Evolutionary conservation across 2,329 filamentous ascomycete genomes (phyloP), one percentile per base, ranked within the genome.

Genomic region (Teratosphaeria epicoccoides): DNA sequence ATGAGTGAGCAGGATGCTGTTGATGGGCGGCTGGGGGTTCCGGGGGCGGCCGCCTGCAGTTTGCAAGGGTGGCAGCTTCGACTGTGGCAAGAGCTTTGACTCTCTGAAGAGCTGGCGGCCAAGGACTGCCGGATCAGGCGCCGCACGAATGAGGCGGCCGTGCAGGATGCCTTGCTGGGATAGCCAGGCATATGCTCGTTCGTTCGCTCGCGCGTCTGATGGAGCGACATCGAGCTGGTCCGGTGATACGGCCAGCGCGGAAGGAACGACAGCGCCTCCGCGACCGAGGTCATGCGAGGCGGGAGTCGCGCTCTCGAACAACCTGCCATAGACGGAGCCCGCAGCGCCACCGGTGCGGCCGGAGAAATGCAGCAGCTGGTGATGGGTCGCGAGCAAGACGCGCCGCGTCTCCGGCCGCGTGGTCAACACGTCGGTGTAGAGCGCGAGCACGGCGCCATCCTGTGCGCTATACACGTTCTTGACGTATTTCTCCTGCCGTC

Each of bases 401-500:
- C 90, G 78, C 55, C 89, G 79, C 57, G 84, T 70, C 61, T 96
- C 90, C 6, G 80, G 70, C 58, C 81, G 76, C n/a, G 80, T 81
- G 33, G 74, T 73, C 37, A 95, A 71, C 33, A 79, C 75, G 62
- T 97, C 91, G 9, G 85, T 84, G 82, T 88, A 95, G 14, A 97
- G 66, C 1, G 93, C 93, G 0, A 87, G 88, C 29, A 97, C 80
- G 0, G 90, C 82, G 0, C 85, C 87, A 67, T 95, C 89, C 1
- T 84, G 80, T 6, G 89, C 78, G 65, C 85, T 90, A 67, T 90
- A 89, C 20, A 98, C 78, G 29, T 78, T 80, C 68, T 91, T 91
- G 54, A 95, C 71, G 67, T 95, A 95, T 70, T 88, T 89, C 68
- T 98, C 93, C 69, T 97, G 90, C 65, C 91, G 86, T 59, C 88